These are phyloP conservation scores for Aspergillus sp. DNA, from an alignment of 2,329 filamentous ascomycete genomes.

Conservation along the genomic window DNA sequence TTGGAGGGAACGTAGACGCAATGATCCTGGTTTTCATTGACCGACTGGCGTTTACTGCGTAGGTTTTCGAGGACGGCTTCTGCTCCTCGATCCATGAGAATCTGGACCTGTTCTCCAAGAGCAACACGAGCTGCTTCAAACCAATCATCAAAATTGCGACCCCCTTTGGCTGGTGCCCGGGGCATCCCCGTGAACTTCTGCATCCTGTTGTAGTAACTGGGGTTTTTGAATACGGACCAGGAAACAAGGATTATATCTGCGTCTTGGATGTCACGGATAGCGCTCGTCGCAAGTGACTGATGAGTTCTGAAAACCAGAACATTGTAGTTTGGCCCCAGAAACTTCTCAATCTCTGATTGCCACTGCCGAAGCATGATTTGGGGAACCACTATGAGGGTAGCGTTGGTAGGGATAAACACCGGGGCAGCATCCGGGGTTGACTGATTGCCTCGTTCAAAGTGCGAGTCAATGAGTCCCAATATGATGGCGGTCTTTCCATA, in stretches of 20 bases:
- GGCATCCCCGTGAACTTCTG: slow-evolving; percentile 51
- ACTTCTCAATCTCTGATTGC: slow-evolving; percentile 53
- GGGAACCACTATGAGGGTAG: slow-evolving; percentile 61
- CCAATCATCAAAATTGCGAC: slow-evolving; percentile 55
- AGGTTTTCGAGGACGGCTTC: slow-evolving; percentile 30
- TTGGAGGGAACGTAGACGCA: slow-evolving; percentile 37
- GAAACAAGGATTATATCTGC: slow-evolving; percentile 57
- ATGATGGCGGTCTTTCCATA: slow-evolving; percentile 66
- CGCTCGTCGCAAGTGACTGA: slow-evolving; percentile 40
- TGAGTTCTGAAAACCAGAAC: slow-evolving; percentile 45
- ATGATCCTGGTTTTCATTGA: slow-evolving; percentile 36
- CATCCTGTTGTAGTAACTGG: slow-evolving; percentile 49
- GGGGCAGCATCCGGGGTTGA: slow-evolving; percentile 5
- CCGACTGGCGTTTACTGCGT: slow-evolving; percentile 24
- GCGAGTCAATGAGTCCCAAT: slow-evolving; percentile 54
- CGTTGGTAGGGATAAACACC: slow-evolving; percentile 46
- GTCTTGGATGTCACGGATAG: slow-evolving; percentile 44
- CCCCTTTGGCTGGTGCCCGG: slow-evolving; percentile 36
- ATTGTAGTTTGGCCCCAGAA: slow-evolving; percentile 42
- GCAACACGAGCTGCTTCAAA: slow-evolving; percentile 43
- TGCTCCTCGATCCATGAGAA: slow-evolving; percentile 31
- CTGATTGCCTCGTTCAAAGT: slow-evolving; percentile 30
- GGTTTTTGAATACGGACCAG: slow-evolving; percentile 48
- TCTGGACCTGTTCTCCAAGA: slow-evolving; percentile 42
- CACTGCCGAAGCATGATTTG: slow-evolving; percentile 57